Conservation (phyloP, 768 basidiomycete species). For the Termitomyces sp. region DNA sequence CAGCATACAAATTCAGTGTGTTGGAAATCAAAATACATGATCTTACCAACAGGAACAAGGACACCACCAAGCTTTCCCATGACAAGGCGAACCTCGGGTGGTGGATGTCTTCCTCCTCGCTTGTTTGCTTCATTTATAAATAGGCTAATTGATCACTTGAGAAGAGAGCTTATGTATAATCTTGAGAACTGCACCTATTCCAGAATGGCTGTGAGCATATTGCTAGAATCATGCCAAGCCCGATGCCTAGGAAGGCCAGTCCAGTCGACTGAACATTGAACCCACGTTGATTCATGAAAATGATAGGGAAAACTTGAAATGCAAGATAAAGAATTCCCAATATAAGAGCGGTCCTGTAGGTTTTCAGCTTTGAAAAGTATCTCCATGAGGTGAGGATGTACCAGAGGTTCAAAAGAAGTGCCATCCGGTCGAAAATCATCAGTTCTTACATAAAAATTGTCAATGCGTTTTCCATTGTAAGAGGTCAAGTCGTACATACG, state of each 20-base stretch:
- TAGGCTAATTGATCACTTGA: neutral
- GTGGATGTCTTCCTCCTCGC: slow-evolving; percentile 37
- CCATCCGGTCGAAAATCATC: slow-evolving; percentile 67
- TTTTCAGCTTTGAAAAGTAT: neutral
- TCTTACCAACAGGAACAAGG: slow-evolving; percentile 52
- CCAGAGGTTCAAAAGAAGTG: slow-evolving; percentile 67
- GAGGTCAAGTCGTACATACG: slow-evolving; percentile 34
- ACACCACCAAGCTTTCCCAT: slow-evolving; percentile 68
- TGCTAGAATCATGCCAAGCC: slow-evolving; percentile 47
- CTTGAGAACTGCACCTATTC: slow-evolving; percentile 41
- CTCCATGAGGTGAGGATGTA: slow-evolving; percentile 20
- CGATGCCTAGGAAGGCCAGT: slow-evolving; percentile 56
- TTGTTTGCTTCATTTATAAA: slow-evolving; percentile 17
- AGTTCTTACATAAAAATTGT: slow-evolving; percentile 35
- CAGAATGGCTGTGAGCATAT: slow-evolving; percentile 47
- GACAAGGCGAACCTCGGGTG: slow-evolving; percentile 60
- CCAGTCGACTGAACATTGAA: slow-evolving; percentile 49
- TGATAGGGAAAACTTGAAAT: slow-evolving; percentile 57
- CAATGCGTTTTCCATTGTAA: too few species aligned
- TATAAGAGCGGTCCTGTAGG: slow-evolving; percentile 48
- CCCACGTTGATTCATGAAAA: slow-evolving; percentile 38
- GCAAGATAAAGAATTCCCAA: slow-evolving; percentile 60
- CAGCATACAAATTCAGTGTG: slow-evolving; percentile 30
- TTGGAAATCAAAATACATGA: slow-evolving; percentile 36
- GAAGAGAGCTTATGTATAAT: slow-evolving; percentile 15